Evolutionary conservation across 176 grass and related monocot genomes (phyloP), one percentile per base, ranked within the genome.

Genomic region (Elaeis guineensis): DNA sequence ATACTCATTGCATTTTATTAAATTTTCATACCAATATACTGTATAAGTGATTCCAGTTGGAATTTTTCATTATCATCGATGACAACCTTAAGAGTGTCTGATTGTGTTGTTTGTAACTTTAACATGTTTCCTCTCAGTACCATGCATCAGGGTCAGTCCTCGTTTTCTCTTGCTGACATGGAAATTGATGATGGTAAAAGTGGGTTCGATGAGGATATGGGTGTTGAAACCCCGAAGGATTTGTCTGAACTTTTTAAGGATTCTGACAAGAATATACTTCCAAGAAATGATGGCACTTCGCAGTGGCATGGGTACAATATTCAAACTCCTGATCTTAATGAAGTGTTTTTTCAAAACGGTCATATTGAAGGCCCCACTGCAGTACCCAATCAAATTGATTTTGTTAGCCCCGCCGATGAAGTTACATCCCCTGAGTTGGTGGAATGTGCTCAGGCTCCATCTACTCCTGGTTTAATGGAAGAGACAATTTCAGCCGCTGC

Each of bases 321-420:
- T 44, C 83, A 87, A 57, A 98, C 88, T 44, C 94, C 94, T 19
- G 88, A 93, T 78, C 75, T 98, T 62, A 98, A 98, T 54, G 80
- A 90, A 83, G 79, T 89, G 57, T 66, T 98, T 70, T 86, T 89
- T 73, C 66, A 70, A n/a, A 86, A 80, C 71, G 77, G 81, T 22
- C 52, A 58, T 77, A 59, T 80, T 20, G 79, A 81, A 61, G 88
- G 82, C 12, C 72, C 81, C 12, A 44, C 35, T 44, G 83, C 81
- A 21, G 60, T 66, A 68, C 76, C 74, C 50, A 77, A 74, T 83
- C 80, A 80, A 66, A 73, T 65, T 72, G 79, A 75, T 49, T 77
- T 77, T 48, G 77, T 59, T 59, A 14, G 35, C 9, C 30, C 63
- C 56, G 76, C 69, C 62, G 74, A 81, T 75, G 70, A 76, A 63